Evolutionary conservation across 2,329 filamentous ascomycete species (phyloP), one percentile per base, ranked within the genome.

Genomic region (Penicillium occitanis): DNA sequence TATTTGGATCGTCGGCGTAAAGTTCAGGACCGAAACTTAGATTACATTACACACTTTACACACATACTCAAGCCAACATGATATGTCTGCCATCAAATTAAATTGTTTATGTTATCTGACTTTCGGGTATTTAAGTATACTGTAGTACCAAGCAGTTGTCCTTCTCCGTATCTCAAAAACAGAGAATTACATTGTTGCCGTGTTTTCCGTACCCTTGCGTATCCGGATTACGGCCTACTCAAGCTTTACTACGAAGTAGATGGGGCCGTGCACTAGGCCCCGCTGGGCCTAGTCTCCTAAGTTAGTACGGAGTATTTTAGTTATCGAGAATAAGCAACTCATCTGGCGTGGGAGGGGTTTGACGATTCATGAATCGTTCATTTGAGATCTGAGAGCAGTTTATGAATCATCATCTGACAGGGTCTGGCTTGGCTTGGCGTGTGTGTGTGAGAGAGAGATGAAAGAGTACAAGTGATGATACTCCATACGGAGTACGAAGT

Each of bases 1-100:
- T 53, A 33, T 53, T 33, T 33, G 25, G 50, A 30, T 53, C 50
- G 28, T 33, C 28, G 14, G 14, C 14, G 50, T 19, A 53, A n/a
- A 57, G 53, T 40, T 57, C 53, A 57, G 51, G 51, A 25, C 33
- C 53, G 28, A 37, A 35, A 35, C 28, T 35, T 53, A 30, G 50
- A 53, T 53, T 53, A 28, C 25, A 13, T 50, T 57, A 19, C 53
- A 42, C 33, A 28, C 3, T 25, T 25, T 40, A 8, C 14, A 53
- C 22, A 14, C 46, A 14, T 51, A 7, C 22, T 17, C 46, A 25
- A 25, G 22, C 14, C 46, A 14, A 14, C 10, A 19, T 50, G 46
- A 46, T 19, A 42, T 42, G 5, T n/a, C 3, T 42, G 40, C 35
- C 35, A 37, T 37, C 4, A 10, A 14, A 37, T 37, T 14, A 13